A percentile compares a stretch with the other conserved stretches of the same genome.
Evolutionary conservation across 1,284 basidiomycete genomes (phyloP).

Genomic region (Rhizopogon parksii): DNA sequence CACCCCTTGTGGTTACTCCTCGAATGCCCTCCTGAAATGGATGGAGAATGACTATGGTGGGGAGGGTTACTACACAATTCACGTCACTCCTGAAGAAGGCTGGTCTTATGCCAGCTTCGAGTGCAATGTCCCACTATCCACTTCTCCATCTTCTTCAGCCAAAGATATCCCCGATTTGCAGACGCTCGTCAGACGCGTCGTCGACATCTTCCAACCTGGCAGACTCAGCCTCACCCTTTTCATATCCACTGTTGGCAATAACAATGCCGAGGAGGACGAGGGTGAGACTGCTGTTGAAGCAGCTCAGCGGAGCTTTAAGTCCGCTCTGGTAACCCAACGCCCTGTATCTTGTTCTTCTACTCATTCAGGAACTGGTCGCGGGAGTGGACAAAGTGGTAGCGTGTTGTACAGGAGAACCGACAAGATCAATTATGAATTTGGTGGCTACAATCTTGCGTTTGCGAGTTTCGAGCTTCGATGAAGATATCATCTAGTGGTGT

Average conservation of each 20-base stretch:
- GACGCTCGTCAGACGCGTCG: conserved; percentile 80
- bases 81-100: conserved; percentile 96
- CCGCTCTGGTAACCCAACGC: conserved; percentile 39
- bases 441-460: conserved; percentile 92
- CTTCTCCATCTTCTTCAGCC: conserved; percentile 29
- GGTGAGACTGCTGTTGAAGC: conserved; percentile 53
- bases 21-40: conserved; percentile 86
- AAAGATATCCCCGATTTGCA: conserved; percentile 64
- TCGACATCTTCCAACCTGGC: conserved; percentile 89
- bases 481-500: conserved; percentile 13
- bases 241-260: conserved; percentile 64
- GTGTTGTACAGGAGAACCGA: conserved; percentile 70
- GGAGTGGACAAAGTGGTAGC: conserved; percentile 9
- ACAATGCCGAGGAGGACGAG: conserved; percentile 42
- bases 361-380: conserved; percentile 11
- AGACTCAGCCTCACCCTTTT: conserved; percentile 88
- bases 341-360: conserved; percentile 19
- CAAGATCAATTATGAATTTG: conserved; percentile 98
- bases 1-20: conserved; percentile 93
- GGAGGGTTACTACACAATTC: conserved; percentile 97
- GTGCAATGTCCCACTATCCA: conserved; percentile 86
- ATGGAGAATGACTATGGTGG: conserved; percentile 28
- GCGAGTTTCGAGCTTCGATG: conserved; percentile 71
- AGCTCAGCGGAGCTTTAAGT: conserved; percentile 64
- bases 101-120: conserved; percentile 99